Percentiles rank a stretch among this genome's conserved stretches.
Conservation (phyloP, 2,329 filamentous ascomycete genomes). For the Pseudocercospora crystallina region DNA sequence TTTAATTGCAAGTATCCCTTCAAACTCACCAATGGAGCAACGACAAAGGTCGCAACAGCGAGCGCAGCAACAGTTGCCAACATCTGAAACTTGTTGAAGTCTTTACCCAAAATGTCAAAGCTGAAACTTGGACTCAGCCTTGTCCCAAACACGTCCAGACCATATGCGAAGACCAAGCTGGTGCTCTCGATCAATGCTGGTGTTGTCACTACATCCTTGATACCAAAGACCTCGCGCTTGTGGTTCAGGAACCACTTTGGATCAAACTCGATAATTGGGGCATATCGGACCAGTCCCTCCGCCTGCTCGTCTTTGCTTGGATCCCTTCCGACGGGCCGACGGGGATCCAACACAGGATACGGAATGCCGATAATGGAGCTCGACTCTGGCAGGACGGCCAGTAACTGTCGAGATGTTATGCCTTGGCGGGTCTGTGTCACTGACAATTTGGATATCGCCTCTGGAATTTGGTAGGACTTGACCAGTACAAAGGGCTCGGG, state of each 20-base stretch:
- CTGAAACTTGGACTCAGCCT: slow-evolving; percentile 81
- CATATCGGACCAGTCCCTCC: slow-evolving; percentile 78
- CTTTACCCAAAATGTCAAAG: slow-evolving; percentile 90
- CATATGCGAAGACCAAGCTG: slow-evolving; percentile 82
- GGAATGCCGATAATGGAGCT: slow-evolving; percentile 78
- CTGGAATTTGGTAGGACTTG: slow-evolving; percentile 77
- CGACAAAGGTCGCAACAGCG: slow-evolving; percentile 69
- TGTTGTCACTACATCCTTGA: slow-evolving; percentile 69
- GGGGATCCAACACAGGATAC: slow-evolving; percentile 75
- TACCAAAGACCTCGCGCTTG: slow-evolving; percentile 74
- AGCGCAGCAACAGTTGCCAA: slow-evolving; percentile 80
- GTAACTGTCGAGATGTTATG: slow-evolving; percentile 78
- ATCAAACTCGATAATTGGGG: slow-evolving; percentile 77
- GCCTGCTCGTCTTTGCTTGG: slow-evolving; percentile 75
- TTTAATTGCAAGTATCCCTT: neutral
- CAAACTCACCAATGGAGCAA: slow-evolving; percentile 79
- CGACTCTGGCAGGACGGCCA: slow-evolving; percentile 72
- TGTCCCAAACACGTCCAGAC: slow-evolving; percentile 84
- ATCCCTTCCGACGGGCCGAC: slow-evolving; percentile 81
- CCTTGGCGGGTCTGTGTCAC: slow-evolving; percentile 91
- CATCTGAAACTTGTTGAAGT: slow-evolving; percentile 88
- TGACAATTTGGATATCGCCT: slow-evolving; percentile 74
- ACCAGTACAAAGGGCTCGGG: slow-evolving; percentile 73
- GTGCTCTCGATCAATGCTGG: slow-evolving; percentile 89
- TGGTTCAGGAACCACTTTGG: slow-evolving; percentile 79